Conservation (phyloP, 2,329 filamentous ascomycete species). For the Venturia oleaginea region DNA sequence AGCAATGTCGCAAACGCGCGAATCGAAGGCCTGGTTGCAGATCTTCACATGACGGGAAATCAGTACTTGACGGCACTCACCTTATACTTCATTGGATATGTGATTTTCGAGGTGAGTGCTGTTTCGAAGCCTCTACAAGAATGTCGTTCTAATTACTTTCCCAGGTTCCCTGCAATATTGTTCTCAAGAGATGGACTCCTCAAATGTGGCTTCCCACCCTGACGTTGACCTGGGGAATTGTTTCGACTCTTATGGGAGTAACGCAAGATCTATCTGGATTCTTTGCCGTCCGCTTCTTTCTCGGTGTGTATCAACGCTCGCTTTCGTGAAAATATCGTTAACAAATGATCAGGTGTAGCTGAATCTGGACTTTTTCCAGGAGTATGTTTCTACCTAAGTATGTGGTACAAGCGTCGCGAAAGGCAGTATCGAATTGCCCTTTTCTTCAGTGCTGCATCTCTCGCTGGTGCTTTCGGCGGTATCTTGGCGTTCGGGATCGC, state of each 20-base stretch:
- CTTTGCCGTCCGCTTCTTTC: constrained; percentile 11
- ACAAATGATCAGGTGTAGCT: constrained; percentile 2
- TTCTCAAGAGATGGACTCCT: constrained; percentile 53
- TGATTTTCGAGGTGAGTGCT: constrained; percentile 37
- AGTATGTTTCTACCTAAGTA: constrained; percentile 21
- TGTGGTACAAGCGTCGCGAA: constrained; percentile 12
- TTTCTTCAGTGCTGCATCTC: constrained; percentile 11
- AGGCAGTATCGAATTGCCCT: constrained; percentile 10
- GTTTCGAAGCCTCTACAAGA: constrained; percentile 27
- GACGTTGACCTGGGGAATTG: constrained; percentile 25
- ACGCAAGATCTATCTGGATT: constrained; percentile 14
- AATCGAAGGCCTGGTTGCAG: constrained; percentile 8
- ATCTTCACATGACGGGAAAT: constrained; percentile 34
- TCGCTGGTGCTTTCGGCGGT: constrained; percentile 13
- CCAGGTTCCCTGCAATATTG: constrained; percentile 50
- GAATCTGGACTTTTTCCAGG: constrained; percentile 18
- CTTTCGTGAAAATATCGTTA: neutral
- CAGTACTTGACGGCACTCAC: constrained; percentile 58
- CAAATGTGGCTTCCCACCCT: constrained; percentile 52
- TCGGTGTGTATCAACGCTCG: neutral
- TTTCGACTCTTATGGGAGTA: constrained; percentile 12
- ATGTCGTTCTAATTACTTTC: neutral
- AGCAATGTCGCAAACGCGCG: constrained; percentile 12
- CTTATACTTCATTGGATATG: constrained; percentile 52
- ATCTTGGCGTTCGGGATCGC: constrained; percentile 12